Evolutionary conservation across 148 eudicot genomes (phyloP), one percentile per base, ranked within the genome.

Genomic region (Rhododendron griersonianum): DNA sequence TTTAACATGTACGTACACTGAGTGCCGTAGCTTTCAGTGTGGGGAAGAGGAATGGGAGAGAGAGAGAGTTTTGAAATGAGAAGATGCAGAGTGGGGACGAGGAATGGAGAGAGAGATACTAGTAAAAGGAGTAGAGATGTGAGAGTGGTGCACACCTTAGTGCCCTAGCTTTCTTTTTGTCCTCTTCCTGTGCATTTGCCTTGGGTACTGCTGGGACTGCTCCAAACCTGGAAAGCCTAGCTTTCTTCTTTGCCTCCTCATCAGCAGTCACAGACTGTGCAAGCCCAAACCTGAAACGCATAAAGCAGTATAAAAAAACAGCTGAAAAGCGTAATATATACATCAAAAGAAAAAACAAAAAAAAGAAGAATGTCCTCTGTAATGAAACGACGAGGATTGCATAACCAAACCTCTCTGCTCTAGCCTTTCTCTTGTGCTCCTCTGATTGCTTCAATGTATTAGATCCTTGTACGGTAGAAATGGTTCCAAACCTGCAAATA

Each of bases 341-440:
- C 37, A 35, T 35, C 37, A 35, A 35, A 35, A 35, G 37, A 35
- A 2, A 35, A 35, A 2, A 35, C 1, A 35, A 35, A 35, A 1
- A 35, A 1, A 35, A 47, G 18, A 9, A 39, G 16, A 41, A 44
- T 37, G 76, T 13, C 39, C 37, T 50, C 28, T 18, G 28, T 21
- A 51, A 80, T 57, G 44, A 30, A n/a, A 73, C 10, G 21, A 28
- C 4, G 53, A 80, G 25, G 35, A 47, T 35, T 11, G 8, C 25
- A 48, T 37, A 15, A 39, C 9, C 77, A 63, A 57, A 96, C 98
- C 99, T 96, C 92, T 96, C 99, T 23, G 99, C 99, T 91, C 98
- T 93, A 89, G 98, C 98, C 93, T 95, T 96, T 91, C 95, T 92
- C 91, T 96, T 96, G 86, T 76, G 91, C 85, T 96, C 94, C 91